Evolutionary conservation across 2,329 filamentous ascomycete genomes (phyloP).

Genomic region (Ceratocystis alfenasii): DNA sequence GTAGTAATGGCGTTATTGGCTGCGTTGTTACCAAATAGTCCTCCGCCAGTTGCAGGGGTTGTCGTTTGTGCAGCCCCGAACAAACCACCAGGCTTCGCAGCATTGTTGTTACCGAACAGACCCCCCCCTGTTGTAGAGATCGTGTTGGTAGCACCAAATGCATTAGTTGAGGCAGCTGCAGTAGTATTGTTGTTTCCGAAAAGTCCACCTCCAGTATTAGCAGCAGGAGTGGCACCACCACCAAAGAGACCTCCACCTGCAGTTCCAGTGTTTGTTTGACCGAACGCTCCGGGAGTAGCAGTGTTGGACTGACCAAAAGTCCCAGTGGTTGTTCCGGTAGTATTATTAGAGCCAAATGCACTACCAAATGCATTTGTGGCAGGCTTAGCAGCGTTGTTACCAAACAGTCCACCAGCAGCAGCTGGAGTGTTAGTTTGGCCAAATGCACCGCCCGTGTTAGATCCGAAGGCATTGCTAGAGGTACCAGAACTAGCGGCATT

Average conservation of each 20-base stretch:
- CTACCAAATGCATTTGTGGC: conserved; percentile 30
- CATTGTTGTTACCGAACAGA: conserved; percentile 34
- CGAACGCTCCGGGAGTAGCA: conserved; percentile 25
- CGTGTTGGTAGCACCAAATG: conserved; percentile 31
- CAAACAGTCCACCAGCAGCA: conserved; percentile 28
- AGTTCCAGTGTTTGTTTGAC: conserved; percentile 26
- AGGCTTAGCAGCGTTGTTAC: conserved; percentile 26
- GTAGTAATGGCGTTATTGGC: conserved; percentile 11
- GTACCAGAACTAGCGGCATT: conserved; percentile 24
- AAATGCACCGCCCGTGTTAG: conserved; percentile 26
- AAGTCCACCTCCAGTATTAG: conserved; percentile 32
- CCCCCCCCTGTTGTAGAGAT: conserved; percentile 28
- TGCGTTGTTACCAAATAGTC: conserved; percentile 35
- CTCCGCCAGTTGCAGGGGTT: conserved; percentile 29
- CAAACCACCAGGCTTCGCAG: conserved; percentile 34
- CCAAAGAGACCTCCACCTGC: conserved; percentile 22
- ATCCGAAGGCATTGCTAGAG: conserved; percentile 22
- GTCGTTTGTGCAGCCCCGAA: conserved; percentile 34
- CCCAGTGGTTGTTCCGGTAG: conserved; percentile 20
- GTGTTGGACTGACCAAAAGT: conserved; percentile 29
- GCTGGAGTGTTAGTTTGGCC: conserved; percentile 29
- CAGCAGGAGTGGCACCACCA: conserved; percentile 18
- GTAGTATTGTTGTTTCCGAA: conserved; percentile 33
- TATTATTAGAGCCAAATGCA: conserved; percentile 35
- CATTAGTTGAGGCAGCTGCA: conserved; percentile 26